Conservation (phyloP, 1,284 basidiomycete genomes). For the Salmacisia buchloeana region DNA sequence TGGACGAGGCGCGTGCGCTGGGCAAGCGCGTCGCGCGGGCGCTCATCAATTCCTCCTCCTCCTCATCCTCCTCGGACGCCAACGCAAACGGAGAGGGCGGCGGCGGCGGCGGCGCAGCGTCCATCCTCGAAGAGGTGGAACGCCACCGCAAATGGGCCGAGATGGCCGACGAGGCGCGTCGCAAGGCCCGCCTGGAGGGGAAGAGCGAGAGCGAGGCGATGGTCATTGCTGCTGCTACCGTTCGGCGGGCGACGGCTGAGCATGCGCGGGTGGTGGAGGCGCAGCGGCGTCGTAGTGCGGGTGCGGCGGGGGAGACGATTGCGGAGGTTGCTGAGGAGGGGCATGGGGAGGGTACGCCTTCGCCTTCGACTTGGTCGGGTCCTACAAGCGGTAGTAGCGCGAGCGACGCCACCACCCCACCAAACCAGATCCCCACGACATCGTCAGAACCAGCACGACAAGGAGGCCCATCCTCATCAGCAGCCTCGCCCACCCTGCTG, state of each 20-base stretch:
- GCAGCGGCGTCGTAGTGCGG: neutral
- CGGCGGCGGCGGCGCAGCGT: constrained; percentile 25
- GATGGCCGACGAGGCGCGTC: constrained; percentile 26
- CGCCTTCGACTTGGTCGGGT: no score
- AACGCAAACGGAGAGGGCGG: no score
- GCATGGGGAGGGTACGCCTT: no score
- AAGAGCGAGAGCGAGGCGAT: constrained; percentile 8
- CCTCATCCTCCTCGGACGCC: no score
- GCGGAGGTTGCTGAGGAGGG: no score
- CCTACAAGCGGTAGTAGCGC: no score
- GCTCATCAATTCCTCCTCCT: no score
- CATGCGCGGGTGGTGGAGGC: neutral
- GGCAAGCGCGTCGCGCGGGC: constrained; percentile 38
- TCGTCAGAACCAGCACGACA: neutral
- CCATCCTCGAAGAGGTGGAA: constrained; percentile 48
- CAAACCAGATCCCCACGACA: no score
- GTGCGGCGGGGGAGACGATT: neutral
- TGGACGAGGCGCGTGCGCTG: constrained; percentile 35
- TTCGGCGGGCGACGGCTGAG: neutral
- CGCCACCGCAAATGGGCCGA: constrained; percentile 45
- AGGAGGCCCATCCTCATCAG: neutral
- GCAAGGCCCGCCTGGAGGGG: constrained; percentile 7
- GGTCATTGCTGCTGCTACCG: constrained; percentile 7
- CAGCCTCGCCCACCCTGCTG: neutral
- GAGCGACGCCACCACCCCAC: no score